Percentiles rank a stretch among this genome's conserved stretches.
Evolutionary conservation across 805 yeast species (phyloP).

Genomic region (Starmerella gropengiesseri): DNA sequence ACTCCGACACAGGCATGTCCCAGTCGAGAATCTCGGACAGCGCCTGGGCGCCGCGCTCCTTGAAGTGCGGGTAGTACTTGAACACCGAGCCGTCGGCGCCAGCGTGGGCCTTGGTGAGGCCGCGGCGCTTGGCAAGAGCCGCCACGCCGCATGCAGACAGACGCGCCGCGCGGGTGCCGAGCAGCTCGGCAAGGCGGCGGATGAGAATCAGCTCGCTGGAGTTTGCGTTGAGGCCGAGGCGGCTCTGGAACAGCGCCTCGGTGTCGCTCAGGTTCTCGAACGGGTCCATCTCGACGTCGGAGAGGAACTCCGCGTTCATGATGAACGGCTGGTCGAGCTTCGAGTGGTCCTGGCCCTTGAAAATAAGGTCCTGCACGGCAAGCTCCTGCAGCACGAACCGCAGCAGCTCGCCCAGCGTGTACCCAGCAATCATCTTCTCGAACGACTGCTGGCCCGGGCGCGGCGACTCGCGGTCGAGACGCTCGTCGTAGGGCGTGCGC

Average conservation of each 20-base stretch:
- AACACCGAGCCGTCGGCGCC: constrained; percentile 97
- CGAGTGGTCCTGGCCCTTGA: constrained; percentile 56
- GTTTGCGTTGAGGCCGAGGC: constrained; percentile 55
- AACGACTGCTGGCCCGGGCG: constrained; percentile 93
- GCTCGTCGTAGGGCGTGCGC: constrained; percentile 76
- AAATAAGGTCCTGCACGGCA: constrained; percentile 51
- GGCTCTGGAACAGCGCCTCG: constrained; percentile 48
- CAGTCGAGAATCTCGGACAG: constrained; percentile 83
- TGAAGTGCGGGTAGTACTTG: constrained; percentile 87
- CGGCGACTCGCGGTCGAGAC: constrained; percentile 76
- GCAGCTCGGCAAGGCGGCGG: constrained; percentile 70
- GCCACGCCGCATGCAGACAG: constrained; percentile 91
- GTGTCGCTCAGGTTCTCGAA: constrained; percentile 73
- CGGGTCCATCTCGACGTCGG: constrained; percentile 80
- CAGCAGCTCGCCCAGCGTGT: constrained; percentile 85
- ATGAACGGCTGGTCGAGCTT: constrained; percentile 53
- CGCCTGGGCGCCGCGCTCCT: constrained; percentile 78
- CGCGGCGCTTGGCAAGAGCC: constrained; percentile 82
- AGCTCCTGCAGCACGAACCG: constrained; percentile 72
- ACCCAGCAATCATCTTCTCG: constrained; percentile 96
- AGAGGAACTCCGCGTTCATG: constrained; percentile 83
- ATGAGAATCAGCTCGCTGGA: constrained; percentile 69
- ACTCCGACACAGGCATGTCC: constrained; percentile 43
- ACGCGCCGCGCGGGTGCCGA: constrained; percentile 89
- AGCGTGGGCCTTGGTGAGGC: constrained; percentile 56